Base-by-base conservation (phyloP, 352 stramenopile genomes). In the Pythium folliculosum region DNA sequence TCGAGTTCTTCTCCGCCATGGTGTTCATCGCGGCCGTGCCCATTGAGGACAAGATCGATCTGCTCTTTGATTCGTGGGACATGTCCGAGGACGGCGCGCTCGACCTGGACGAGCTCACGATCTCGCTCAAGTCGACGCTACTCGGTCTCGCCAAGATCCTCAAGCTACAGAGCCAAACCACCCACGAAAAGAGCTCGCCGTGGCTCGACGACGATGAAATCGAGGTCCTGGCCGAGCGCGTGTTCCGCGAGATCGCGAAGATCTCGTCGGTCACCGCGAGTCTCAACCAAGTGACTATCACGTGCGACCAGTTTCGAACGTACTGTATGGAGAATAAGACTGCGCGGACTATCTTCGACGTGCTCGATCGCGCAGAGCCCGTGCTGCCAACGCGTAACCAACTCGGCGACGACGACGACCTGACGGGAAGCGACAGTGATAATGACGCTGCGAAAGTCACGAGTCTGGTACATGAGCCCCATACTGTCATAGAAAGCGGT, bases 11-110 rank as follows among this genome's bases (percentile, higher is more conserved):
- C 44, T 89, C 87, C 0, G 73, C 80, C 2, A 81, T 95, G 44
- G 82, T 76, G 5, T 91, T 94, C 53, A 83, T 94, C 48, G 77
- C 78, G 16, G 71, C 76, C 0, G 71, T 75, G 21, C 67, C 81
- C 0, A 65, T 91, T 25, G 78, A 93, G 21, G 86, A 94, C 63
- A 95, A 95, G 60, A 79, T 93, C 47, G 84, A 94, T 48, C 69
- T 94, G 66, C 51, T 95, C 8, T 94, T 93, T 65, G 88, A 95
- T 63, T 92, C 86, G 53, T 94, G 84, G 85, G 88, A 94, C 65
- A 92, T 95, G 84, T 95, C 86, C 0, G 84, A 93, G 58, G 86
- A 94, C 35, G 83, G 81, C 35, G 79, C 76, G 54, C 65, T 95
- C 60, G 82, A 94, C 57, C 63, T 95, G 37, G 87, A 93, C 37